A percentile compares a stretch with the other conserved stretches of the same genome.
These are phyloP conservation scores for Phenoliferia sp. DNA, from an alignment of 1,284 basidiomycete genomes.

Conservation along the genomic window DNA sequence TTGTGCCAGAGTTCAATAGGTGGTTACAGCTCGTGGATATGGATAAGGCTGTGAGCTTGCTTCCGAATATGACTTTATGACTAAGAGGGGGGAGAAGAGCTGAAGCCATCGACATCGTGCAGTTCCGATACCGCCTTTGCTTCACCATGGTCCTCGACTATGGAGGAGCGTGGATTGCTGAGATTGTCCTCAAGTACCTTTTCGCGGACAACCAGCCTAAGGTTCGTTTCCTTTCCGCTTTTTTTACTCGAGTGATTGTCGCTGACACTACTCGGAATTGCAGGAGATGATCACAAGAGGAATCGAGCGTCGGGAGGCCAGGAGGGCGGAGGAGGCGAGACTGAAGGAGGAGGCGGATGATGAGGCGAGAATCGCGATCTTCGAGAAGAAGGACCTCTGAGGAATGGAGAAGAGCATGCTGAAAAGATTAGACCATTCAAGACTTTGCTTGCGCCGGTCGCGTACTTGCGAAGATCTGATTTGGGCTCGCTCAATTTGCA, in stretches of 20 bases:
- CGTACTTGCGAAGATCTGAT: no score
- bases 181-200: constrained; percentile 73
- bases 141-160: constrained; percentile 82
- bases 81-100: no score
- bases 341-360: constrained; percentile 1
- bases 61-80: not conserved
- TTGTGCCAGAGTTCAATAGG: constrained; percentile 88
- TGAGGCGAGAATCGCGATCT: not conserved
- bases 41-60: constrained; percentile 57
- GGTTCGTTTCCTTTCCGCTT: not conserved
- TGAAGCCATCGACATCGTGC: not conserved
- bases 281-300: constrained; percentile 16
- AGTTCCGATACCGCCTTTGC: constrained; percentile 79
- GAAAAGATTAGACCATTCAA: no score
- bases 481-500: no score
- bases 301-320: constrained; percentile 4
- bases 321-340: not conserved
- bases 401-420: no score
- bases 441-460: no score
- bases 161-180: constrained; percentile 77
- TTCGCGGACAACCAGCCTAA: constrained; percentile 67
- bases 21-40: constrained; percentile 98
- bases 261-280: not conserved
- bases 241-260: not conserved
- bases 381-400: constrained; percentile 11